These are phyloP conservation scores for Neopestalotiopsis sp. DNA, from an alignment of 2,329 filamentous ascomycete genomes.

Conservation along the genomic window DNA sequence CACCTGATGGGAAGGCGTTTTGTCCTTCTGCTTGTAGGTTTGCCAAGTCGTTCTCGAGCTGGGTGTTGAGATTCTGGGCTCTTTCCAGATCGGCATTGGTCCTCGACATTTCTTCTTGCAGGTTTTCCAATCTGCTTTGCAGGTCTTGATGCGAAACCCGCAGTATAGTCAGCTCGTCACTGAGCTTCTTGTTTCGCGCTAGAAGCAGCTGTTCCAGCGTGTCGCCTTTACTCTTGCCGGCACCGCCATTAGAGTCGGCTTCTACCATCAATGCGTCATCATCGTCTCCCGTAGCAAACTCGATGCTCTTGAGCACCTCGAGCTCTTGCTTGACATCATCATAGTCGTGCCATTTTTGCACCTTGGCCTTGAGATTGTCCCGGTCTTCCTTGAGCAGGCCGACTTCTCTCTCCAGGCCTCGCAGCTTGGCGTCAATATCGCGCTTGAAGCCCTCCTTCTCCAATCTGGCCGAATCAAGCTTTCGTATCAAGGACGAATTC, in stretches of 20 bases:
- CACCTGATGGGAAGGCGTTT: conserved; percentile 85
- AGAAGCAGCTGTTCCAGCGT: conserved; percentile 90
- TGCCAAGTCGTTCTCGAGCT: conserved; percentile 89
- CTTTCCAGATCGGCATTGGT: conserved; percentile 88
- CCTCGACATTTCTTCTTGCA: conserved; percentile 83
- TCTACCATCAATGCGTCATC: conserved; percentile 62
- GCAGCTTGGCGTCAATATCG: conserved; percentile 75
- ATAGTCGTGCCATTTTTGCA: conserved; percentile 91
- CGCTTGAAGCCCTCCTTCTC: conserved; percentile 84
- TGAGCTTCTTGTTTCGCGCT: conserved; percentile 94
- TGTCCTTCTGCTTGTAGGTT: conserved; percentile 84
- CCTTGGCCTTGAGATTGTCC: conserved; percentile 78
- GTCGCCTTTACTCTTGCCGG: conserved; percentile 70
- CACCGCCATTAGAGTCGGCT: conserved; percentile 52
- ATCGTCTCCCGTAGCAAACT: conserved; percentile 91
- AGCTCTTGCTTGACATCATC: conserved; percentile 96
- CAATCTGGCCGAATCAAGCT: conserved; percentile 81
- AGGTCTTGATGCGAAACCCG: conserved; percentile 94
- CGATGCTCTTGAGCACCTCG: conserved; percentile 96
- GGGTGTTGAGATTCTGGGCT: conserved; percentile 82
- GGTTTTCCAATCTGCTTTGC: conserved; percentile 75
- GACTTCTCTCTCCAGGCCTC: conserved; percentile 80
- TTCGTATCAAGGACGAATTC: conserved; percentile 89
- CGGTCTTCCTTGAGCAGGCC: conserved; percentile 78
- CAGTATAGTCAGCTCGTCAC: conserved; percentile 90